Percentiles rank a stretch among this genome's conserved stretches.
phyloP scores from a whole-genome alignment of 2,329 filamentous ascomycete genomes.

The Microcera coccophila region DNA sequence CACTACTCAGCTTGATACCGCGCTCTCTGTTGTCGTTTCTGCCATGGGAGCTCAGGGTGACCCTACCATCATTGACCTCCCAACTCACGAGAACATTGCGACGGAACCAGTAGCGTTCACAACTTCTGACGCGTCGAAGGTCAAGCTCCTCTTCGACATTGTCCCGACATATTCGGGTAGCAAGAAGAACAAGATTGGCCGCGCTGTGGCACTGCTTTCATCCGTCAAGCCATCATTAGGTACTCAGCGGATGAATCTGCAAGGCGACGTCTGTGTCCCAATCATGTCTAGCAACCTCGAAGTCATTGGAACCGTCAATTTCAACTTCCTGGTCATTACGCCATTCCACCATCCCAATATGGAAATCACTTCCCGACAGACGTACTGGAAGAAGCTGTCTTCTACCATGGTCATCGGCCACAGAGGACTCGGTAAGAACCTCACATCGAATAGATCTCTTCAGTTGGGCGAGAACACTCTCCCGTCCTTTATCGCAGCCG shows the following conservation, averaged over 20 bases:
- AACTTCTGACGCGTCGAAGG: slow-evolving; percentile 69
- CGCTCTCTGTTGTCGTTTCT: slow-evolving; percentile 84
- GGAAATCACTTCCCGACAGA: slow-evolving; percentile 83
- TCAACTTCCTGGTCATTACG: slow-evolving; percentile 93
- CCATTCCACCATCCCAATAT: slow-evolving; percentile 93
- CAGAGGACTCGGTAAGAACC: slow-evolving; percentile 84
- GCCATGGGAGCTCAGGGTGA: slow-evolving; percentile 83
- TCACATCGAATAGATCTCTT: slow-evolving; percentile 74
- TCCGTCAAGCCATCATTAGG: slow-evolving; percentile 80
- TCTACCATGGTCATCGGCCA: slow-evolving; percentile 78
- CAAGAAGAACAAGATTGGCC: slow-evolving; percentile 81
- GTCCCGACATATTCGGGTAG: slow-evolving; percentile 92
- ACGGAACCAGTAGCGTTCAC: slow-evolving; percentile 93
- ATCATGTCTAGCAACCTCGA: slow-evolving; percentile 83
- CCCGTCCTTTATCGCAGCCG: slow-evolving; percentile 91
- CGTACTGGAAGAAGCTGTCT: slow-evolving; percentile 91
- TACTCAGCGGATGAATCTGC: slow-evolving; percentile 81
- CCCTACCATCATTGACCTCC: slow-evolving; percentile 83
- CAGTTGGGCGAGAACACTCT: slow-evolving; percentile 97
- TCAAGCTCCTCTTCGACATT: slow-evolving; percentile 90
- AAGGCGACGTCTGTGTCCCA: slow-evolving; percentile 88
- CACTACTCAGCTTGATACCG: slow-evolving; percentile 89
- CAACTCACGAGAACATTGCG: slow-evolving; percentile 87
- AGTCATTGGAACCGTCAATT: slow-evolving; percentile 90
- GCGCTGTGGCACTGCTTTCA: slow-evolving; percentile 82